A percentile compares a stretch with the other conserved stretches of the same genome.
phyloP scores from a whole-genome alignment of 371 early-diverging fungal genomes.

The Conidiobolus incongruus region DNA sequence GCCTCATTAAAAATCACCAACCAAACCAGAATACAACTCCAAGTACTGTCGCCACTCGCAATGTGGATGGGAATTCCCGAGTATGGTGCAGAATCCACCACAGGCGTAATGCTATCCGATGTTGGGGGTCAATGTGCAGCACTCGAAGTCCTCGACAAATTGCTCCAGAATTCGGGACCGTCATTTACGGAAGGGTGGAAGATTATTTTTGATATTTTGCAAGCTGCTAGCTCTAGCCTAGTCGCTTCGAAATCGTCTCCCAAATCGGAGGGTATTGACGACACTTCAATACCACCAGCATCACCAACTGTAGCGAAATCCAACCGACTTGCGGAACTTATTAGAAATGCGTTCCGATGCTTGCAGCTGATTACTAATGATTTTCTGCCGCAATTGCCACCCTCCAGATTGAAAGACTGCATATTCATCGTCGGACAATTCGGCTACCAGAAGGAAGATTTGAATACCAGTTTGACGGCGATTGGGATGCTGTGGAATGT shows the following conservation, averaged over 20 bases:
- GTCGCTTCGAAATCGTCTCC: not conserved
- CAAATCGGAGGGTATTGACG: too few species aligned
- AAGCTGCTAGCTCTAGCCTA: constrained; percentile 23
- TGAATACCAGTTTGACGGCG: constrained; percentile 86
- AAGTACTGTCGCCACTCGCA: constrained; percentile 3
- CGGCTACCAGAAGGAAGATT: constrained; percentile 66
- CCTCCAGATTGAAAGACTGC: constrained; percentile 51
- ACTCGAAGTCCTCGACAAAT: constrained; percentile 68
- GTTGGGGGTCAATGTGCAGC: constrained; percentile 62
- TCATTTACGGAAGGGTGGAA: constrained; percentile 69
- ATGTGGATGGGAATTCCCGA: constrained; percentile 3
- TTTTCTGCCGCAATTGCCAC: constrained; percentile 57
- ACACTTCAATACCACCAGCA: not conserved
- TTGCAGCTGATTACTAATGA: constrained; percentile 92
- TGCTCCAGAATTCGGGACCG: constrained; percentile 79
- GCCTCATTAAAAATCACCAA: constrained; percentile 1
- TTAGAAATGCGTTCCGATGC: constrained; percentile 76
- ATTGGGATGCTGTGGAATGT: constrained; percentile 84
- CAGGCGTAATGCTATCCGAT: constrained; percentile 5
- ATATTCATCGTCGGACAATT: constrained; percentile 64
- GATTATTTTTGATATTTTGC: constrained; percentile 72
- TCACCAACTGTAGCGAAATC: constrained; percentile 2
- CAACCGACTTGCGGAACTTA: constrained; percentile 22
- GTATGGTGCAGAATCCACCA: not conserved
- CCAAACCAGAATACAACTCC: constrained; percentile 5